phyloP scores from a whole-genome alignment of 352 stramenopile species.

The Phytophthora niederhauseri region DNA sequence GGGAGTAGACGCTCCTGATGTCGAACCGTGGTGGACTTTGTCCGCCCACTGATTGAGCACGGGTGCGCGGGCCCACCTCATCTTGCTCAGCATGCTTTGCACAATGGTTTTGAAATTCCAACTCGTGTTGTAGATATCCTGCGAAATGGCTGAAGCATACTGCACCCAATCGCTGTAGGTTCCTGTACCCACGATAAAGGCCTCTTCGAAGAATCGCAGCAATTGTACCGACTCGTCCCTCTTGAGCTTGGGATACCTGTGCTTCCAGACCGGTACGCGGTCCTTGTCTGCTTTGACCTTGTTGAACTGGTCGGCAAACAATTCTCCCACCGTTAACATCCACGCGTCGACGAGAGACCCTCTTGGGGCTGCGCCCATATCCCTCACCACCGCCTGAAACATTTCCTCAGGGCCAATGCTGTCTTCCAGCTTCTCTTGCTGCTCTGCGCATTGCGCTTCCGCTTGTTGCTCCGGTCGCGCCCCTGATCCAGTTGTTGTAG shows the following conservation, averaged over 20 bases:
- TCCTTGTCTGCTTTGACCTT: too few relatives aligned
- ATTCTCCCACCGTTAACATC: too few relatives aligned
- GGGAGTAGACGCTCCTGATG: background rate
- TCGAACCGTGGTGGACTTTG: background rate
- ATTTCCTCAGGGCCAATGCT: too few relatives aligned
- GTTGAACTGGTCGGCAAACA: too few relatives aligned
- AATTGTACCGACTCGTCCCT: background rate
- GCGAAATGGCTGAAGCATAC: background rate
- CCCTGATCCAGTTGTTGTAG: too few relatives aligned
- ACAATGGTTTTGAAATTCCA: background rate
- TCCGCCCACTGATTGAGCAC: background rate
- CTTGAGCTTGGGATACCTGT: background rate
- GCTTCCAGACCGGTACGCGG: background rate
- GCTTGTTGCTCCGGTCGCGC: too few relatives aligned
- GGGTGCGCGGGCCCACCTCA: background rate
- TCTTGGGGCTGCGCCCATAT: too few relatives aligned
- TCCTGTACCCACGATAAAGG: background rate
- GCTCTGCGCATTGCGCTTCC: too few relatives aligned
- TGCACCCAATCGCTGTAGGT: background rate
- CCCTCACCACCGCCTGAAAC: too few relatives aligned
- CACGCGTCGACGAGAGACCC: too few relatives aligned
- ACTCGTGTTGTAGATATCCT: background rate
- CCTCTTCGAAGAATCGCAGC: background rate
- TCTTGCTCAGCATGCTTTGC: background rate
- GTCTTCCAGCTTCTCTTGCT: too few relatives aligned